Evolutionary conservation across 2,329 filamentous ascomycete species (phyloP).

Genomic region (Pseudomassariella vexata): DNA sequence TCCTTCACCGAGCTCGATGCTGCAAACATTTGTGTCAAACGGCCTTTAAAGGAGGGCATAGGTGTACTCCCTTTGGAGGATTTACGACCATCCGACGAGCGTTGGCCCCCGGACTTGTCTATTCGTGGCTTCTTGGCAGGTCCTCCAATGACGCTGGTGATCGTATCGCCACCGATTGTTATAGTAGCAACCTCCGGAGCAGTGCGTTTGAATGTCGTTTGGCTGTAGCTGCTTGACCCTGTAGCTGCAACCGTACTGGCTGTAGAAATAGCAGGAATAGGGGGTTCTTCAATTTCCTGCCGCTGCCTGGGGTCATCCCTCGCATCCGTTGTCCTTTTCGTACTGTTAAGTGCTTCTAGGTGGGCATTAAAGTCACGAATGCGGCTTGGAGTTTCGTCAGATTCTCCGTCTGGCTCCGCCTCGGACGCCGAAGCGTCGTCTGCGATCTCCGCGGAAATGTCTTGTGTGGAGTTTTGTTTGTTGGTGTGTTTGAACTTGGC

Average conservation of each 20-base stretch:
- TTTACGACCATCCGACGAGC: slow-evolving; percentile 22
- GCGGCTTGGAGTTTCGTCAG: slow-evolving; percentile 15
- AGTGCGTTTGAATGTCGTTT: slow-evolving; percentile 44
- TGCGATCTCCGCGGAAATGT: slow-evolving; percentile 1
- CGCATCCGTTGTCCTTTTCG: slow-evolving; percentile 4
- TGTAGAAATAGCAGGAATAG: slow-evolving; percentile 27
- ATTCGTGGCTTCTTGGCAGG: slow-evolving; percentile 40
- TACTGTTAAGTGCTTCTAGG: slow-evolving; percentile 20
- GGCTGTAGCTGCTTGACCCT: slow-evolving; percentile 14
- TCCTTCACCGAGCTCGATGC: slow-evolving; percentile 18
- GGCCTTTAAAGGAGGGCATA: slow-evolving; percentile 36
- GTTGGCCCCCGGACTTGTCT: slow-evolving; percentile 27
- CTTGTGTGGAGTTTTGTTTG: not conserved
- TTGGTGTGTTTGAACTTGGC: slow-evolving; percentile 7
- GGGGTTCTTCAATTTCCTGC: slow-evolving; percentile 15
- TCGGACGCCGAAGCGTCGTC: slow-evolving; percentile 4
- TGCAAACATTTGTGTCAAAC: slow-evolving; percentile 38
- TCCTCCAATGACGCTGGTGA: slow-evolving; percentile 59
- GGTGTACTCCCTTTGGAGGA: slow-evolving; percentile 15
- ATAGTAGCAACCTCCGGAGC: slow-evolving; percentile 65
- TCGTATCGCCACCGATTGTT: slow-evolving; percentile 64
- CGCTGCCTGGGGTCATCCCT: slow-evolving; percentile 5
- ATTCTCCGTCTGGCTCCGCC: slow-evolving; percentile 3
- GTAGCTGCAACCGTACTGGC: slow-evolving; percentile 22
- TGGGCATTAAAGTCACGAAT: slow-evolving; percentile 30